These are phyloP conservation scores for Botryosphaeria dothidea DNA, from an alignment of 2,329 filamentous ascomycete species.

Conservation along the genomic window DNA sequence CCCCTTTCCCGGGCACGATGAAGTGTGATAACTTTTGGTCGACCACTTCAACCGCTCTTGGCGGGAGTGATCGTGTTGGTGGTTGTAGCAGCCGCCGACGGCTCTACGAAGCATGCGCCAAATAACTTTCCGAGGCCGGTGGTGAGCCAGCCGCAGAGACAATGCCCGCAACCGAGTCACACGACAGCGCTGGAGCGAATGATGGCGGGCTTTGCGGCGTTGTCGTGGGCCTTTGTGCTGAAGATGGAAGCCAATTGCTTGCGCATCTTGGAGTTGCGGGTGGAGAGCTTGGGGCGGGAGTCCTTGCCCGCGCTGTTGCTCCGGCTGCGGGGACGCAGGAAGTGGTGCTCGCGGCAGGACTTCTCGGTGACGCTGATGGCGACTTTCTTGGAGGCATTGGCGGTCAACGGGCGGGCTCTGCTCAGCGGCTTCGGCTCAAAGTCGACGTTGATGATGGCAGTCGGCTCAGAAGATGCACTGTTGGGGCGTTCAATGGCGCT, in stretches of 20 bases:
- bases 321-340: not conserved
- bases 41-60: constrained; percentile 14
- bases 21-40: not conserved
- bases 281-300: not conserved
- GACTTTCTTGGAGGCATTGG: not conserved
- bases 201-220: not conserved
- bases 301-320: constrained; percentile 1
- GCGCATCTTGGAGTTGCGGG: constrained; percentile 11
- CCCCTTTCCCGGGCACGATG: not conserved
- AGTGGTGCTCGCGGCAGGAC: constrained; percentile 5
- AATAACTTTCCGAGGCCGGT: not conserved
- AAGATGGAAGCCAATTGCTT: constrained; percentile 15
- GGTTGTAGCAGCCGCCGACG: not conserved
- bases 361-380: constrained; percentile 10
- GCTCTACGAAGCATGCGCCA: not conserved
- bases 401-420: not conserved
- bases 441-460: not conserved
- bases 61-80: not conserved
- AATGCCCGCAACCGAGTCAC: constrained; percentile 8
- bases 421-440: constrained; percentile 9
- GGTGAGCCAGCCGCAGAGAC: not conserved
- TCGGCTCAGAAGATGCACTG: not conserved
- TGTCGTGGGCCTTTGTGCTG: not conserved
- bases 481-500: not conserved
- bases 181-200: not conserved